A percentile compares a stretch with the other conserved stretches of the same genome.
phyloP scores from a whole-genome alignment of 108 stramenopile genomes.

The Nannochloropsis granulata region DNA sequence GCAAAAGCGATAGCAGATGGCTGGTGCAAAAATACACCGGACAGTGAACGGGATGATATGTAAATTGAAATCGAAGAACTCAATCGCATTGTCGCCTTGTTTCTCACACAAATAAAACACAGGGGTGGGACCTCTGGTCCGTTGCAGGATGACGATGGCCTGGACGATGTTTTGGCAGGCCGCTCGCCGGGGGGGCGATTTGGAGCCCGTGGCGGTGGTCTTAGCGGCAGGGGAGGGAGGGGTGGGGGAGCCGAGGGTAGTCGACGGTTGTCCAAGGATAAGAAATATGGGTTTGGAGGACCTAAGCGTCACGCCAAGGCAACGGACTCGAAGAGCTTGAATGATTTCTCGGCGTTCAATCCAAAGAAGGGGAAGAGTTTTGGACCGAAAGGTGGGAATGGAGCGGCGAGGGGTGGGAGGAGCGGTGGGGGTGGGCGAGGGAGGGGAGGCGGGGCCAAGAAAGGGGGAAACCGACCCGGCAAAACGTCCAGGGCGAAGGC shows the following conservation, averaged over 20 bases:
- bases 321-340: slow-evolving; percentile 25
- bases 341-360: slow-evolving; percentile 34
- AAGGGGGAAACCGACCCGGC: background rate
- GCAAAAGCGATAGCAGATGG: background rate
- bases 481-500: background rate
- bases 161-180: slow-evolving; percentile 16
- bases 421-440: too few relatives aligned
- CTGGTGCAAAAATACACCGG: background rate
- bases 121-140: background rate
- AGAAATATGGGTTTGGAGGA: slow-evolving; percentile 47
- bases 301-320: slow-evolving; percentile 1
- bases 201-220: background rate
- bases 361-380: slow-evolving; percentile 32
- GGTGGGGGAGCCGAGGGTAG: background rate
- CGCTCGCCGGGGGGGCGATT: background rate
- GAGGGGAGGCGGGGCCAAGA: background rate
- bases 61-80: too few relatives aligned
- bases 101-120: background rate
- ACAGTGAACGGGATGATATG: background rate
- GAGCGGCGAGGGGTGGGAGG: background rate
- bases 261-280: slow-evolving; percentile 28
- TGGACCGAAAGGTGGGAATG: background rate
- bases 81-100: background rate
- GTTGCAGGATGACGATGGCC: slow-evolving; percentile 40
- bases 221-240: background rate